A percentile compares a stretch with the other conserved stretches of the same genome.
phyloP scores from a whole-genome alignment of 495 filamentous ascomycete genomes.

The Elaphomyces granulatus region DNA sequence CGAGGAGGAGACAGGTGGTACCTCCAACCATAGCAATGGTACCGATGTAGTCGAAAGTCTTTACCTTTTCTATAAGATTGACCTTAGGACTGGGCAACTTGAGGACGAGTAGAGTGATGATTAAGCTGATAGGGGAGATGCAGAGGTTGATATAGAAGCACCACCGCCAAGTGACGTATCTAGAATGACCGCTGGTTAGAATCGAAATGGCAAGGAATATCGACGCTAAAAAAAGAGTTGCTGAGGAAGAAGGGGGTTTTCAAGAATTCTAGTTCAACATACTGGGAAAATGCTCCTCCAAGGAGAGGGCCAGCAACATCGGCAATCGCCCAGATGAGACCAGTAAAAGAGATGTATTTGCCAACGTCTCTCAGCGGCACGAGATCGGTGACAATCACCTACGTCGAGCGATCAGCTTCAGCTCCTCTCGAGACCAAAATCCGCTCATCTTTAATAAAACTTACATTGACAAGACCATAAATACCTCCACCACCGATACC shows the following conservation, averaged over 20 bases:
- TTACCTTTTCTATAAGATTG: not conserved
- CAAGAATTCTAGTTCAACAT: slow-evolving; percentile 1
- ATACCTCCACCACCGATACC: slow-evolving; percentile 12
- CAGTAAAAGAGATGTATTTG: not conserved
- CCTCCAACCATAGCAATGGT: not conserved
- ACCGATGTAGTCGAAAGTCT: slow-evolving; percentile 1
- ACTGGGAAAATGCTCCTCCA: slow-evolving; percentile 34
- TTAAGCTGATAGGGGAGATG: not conserved
- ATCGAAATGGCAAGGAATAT: too few relatives aligned
- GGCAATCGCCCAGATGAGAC: slow-evolving; percentile 4
- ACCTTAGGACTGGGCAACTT: not conserved
- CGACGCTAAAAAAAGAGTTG: too few relatives aligned
- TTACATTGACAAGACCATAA: slow-evolving; percentile 1
- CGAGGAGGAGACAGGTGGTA: not conserved
- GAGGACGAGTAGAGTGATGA: not conserved
- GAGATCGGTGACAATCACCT: slow-evolving; percentile 3
- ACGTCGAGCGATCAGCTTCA: not conserved
- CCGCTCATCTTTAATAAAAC: slow-evolving; percentile 13
- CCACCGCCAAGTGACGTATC: not conserved
- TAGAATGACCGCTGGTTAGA: too few relatives aligned
- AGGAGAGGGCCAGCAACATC: slow-evolving; percentile 18
- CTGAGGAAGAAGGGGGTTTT: too few relatives aligned
- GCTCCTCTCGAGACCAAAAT: too few relatives aligned
- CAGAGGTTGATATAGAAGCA: slow-evolving; percentile 3
- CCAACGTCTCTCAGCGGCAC: slow-evolving; percentile 1